These are phyloP conservation scores for Austroboletus eburneus DNA, from an alignment of 768 basidiomycete genomes.

Conservation along the genomic window DNA sequence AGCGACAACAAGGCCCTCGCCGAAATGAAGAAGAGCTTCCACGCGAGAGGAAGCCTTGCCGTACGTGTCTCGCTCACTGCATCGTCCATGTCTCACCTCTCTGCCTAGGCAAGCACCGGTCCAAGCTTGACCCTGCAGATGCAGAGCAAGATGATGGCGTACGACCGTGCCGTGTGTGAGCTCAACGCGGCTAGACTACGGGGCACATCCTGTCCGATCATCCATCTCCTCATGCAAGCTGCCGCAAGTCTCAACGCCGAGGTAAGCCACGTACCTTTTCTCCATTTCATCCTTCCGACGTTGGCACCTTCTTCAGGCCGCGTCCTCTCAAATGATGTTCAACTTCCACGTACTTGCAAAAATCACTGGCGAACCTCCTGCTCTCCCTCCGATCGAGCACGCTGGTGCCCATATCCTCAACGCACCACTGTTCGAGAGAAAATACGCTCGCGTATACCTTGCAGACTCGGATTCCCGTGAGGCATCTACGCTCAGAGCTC, in stretches of 20 bases:
- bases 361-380: conserved; percentile 74
- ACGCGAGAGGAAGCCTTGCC: conserved; percentile 51
- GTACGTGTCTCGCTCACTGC: conserved; percentile 34
- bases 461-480: conserved; percentile 61
- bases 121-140: conserved; percentile 68
- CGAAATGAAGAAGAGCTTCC: conserved; percentile 61
- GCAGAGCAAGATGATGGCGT: conserved; percentile 96
- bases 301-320: conserved; percentile 33
- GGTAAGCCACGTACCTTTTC: conserved; percentile 30
- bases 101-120: conserved; percentile 37
- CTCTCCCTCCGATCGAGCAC: conserved; percentile 71
- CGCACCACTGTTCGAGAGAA: conserved; percentile 73
- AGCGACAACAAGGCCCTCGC: conserved; percentile 51
- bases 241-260: conserved; percentile 56
- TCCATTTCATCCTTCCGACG: conserved; percentile 2
- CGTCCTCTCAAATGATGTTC: conserved; percentile 58
- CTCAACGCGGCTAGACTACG: conserved; percentile 72
- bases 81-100: conserved; percentile 4
- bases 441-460: conserved; percentile 77
- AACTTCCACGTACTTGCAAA: conserved; percentile 70
- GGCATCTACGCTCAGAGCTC: conserved; percentile 58
- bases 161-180: conserved; percentile 76
- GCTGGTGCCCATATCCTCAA: conserved; percentile 81
- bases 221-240: conserved; percentile 68
- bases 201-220: conserved; percentile 69